These are phyloP conservation scores for Aspergillus costaricaensis DNA, from an alignment of 2,329 filamentous ascomycete species.

Conservation along the genomic window DNA sequence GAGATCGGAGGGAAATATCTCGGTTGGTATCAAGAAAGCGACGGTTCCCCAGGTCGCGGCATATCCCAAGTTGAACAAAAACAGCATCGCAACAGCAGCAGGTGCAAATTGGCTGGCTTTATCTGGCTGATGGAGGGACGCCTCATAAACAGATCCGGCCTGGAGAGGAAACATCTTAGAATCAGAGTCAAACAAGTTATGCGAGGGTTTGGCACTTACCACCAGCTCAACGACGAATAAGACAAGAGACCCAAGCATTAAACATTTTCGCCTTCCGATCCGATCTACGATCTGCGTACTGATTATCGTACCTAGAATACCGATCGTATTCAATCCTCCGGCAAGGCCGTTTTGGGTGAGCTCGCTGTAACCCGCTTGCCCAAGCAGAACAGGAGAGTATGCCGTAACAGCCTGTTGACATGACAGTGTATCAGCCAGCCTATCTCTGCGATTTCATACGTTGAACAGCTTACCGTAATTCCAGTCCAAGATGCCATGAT, in stretches of 20 bases:
- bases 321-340: conserved; percentile 55
- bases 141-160: conserved; percentile 49
- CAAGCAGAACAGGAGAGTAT: conserved; percentile 33
- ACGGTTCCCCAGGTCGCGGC: conserved; percentile 56
- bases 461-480: conserved; percentile 38
- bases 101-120: conserved; percentile 45
- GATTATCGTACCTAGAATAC: conserved; percentile 55
- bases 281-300: conserved; percentile 55
- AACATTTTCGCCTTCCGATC: conserved; percentile 47
- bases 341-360: conserved; percentile 48
- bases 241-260: conserved; percentile 43
- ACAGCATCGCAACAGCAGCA: conserved; percentile 52
- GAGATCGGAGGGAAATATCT: conserved; percentile 60
- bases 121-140: conserved; percentile 37
- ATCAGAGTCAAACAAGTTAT: too few relatives aligned
- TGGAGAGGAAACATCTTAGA: conserved; percentile 5
- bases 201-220: conserved; percentile 20
- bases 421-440: too few relatives aligned
- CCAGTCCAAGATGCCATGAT: conserved; percentile 51
- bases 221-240: conserved; percentile 48
- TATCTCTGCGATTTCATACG: too few relatives aligned
- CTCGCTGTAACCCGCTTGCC: conserved; percentile 40
- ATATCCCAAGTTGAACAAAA: conserved; percentile 47
- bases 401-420: conserved; percentile 38
- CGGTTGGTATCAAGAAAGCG: conserved; percentile 55